Percentiles rank a stretch among this genome's conserved stretches.
Conservation (phyloP, 352 stramenopile species). For the Phytophthora vignae region DNA sequence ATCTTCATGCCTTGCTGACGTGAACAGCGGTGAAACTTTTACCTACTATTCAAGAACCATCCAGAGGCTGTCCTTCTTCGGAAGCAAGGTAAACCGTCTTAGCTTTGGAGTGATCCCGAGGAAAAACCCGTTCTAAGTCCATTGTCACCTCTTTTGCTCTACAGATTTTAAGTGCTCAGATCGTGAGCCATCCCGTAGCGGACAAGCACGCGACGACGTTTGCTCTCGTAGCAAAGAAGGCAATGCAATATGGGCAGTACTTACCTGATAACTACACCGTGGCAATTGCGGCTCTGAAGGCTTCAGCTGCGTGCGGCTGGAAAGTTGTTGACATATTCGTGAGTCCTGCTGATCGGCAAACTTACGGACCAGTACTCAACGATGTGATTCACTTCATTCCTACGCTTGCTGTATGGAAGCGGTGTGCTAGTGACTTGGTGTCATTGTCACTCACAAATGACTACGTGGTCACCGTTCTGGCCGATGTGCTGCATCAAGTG, state of each 20-base stretch:
- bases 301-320: conserved; percentile 57
- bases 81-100: conserved; percentile 42
- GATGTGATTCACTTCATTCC: conserved; percentile 61
- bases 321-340: conserved; percentile 51
- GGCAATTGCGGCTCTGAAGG: conserved; percentile 46
- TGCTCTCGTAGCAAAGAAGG: conserved; percentile 30
- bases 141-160: neutral
- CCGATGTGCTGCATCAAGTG: conserved; percentile 52
- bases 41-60: conserved; percentile 28
- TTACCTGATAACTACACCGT: conserved; percentile 36
- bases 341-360: conserved; percentile 31
- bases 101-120: neutral
- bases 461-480: conserved; percentile 43
- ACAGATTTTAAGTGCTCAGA: conserved; percentile 30
- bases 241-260: conserved; percentile 26
- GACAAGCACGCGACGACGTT: conserved; percentile 36
- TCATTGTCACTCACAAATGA: conserved; percentile 43
- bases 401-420: conserved; percentile 49
- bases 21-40: conserved; percentile 25
- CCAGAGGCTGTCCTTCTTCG: conserved; percentile 29
- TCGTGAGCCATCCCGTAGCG: conserved; percentile 19
- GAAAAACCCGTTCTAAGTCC: conserved; percentile 8
- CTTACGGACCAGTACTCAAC: conserved; percentile 50
- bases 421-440: conserved; percentile 37
- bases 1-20: conserved; percentile 15